Conservation (phyloP, 768 basidiomycete species). For the Hydnomerulius pinastri region DNA sequence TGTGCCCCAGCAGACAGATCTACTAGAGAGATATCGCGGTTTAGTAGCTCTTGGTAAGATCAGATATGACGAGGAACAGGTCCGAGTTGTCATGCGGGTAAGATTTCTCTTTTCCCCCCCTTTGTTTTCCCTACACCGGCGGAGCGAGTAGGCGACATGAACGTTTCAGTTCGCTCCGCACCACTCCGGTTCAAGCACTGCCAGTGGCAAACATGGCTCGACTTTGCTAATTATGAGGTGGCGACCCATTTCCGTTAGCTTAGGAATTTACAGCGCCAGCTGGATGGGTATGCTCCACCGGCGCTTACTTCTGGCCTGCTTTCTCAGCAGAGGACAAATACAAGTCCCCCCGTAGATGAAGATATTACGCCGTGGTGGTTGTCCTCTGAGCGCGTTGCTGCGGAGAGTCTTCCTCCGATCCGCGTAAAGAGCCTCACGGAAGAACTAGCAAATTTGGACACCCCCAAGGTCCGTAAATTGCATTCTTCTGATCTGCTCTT, state of each 20-base stretch:
- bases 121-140: no score
- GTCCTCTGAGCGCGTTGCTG: slow-evolving; percentile 18
- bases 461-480: slow-evolving; percentile 45
- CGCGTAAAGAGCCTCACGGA: slow-evolving; percentile 49
- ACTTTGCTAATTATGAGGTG: not conserved
- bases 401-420: slow-evolving; percentile 36
- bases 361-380: slow-evolving; percentile 37
- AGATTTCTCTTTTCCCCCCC: not conserved
- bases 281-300: slow-evolving; percentile 53
- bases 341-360: slow-evolving; percentile 13
- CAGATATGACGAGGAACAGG: slow-evolving; percentile 53
- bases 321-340: not conserved
- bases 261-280: slow-evolving; percentile 45
- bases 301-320: slow-evolving; percentile 31
- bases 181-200: not conserved
- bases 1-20: slow-evolving; percentile 34
- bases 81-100: slow-evolving; percentile 54
- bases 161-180: not conserved
- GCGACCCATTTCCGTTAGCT: slow-evolving; percentile 38
- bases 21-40: slow-evolving; percentile 49
- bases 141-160: no score
- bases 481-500: not conserved
- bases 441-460: slow-evolving; percentile 49
- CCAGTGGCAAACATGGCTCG: not conserved
- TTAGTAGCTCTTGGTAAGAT: slow-evolving; percentile 48